Evolutionary conservation across 140 eudicot genomes (phyloP).

Genomic region (Flaveria floridana): DNA sequence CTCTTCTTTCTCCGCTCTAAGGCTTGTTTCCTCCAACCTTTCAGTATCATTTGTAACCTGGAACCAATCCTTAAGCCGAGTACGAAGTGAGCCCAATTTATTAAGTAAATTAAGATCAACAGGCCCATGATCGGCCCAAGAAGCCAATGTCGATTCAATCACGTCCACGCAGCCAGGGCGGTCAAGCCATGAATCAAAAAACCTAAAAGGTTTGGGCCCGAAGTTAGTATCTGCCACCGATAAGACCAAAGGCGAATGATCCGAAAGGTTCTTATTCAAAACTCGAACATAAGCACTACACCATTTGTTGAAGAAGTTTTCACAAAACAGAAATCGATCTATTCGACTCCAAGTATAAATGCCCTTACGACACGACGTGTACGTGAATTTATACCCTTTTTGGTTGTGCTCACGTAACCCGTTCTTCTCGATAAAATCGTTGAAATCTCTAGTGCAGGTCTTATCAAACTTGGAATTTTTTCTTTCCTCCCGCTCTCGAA

Average conservation of each 20-base stretch:
- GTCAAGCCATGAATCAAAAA: neutral
- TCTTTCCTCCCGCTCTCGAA: neutral
- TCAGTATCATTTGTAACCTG: neutral
- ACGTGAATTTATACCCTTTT: neutral
- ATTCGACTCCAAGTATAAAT: neutral
- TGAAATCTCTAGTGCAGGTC: neutral
- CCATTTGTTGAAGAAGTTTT: no score
- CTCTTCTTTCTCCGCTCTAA: neutral
- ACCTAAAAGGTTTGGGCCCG: neutral
- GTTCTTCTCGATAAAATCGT: neutral
- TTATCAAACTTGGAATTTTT: neutral
- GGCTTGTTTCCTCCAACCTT: neutral
- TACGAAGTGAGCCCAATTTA: neutral
- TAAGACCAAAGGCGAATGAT: neutral
- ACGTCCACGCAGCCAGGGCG: neutral
- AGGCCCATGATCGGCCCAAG: neutral
- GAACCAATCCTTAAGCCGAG: neutral
- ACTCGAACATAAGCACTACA: neutral
- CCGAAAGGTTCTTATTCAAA: neutral
- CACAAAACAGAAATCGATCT: neutral
- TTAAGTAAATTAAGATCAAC: neutral
- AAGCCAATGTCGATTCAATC: neutral
- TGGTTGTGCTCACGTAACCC: neutral
- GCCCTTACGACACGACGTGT: neutral
- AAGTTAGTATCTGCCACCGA: neutral